phyloP scores from a whole-genome alignment of 1,284 basidiomycete species.

The Ustilago cynodontis region DNA sequence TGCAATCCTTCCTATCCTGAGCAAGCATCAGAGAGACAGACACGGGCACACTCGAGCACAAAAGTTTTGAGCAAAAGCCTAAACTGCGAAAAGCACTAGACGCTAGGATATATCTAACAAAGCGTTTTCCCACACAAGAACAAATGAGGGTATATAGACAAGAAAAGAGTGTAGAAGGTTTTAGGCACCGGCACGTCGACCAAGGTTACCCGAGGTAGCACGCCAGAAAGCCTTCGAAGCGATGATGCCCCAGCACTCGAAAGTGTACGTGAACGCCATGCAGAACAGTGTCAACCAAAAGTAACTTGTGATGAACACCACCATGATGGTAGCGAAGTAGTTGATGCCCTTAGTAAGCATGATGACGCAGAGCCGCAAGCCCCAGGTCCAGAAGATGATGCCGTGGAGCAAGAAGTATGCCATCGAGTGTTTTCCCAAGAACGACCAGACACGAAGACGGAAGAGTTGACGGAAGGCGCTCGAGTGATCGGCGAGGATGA shows the following conservation, averaged over 20 bases:
- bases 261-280: constrained; percentile 58
- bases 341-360: constrained; percentile 43
- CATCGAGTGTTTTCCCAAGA: constrained; percentile 60
- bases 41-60: no score
- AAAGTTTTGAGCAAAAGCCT: neutral
- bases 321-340: constrained; percentile 57
- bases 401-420: constrained; percentile 60
- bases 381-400: constrained; percentile 64
- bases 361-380: constrained; percentile 52
- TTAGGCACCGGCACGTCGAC: constrained; percentile 41
- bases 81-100: constrained; percentile 9
- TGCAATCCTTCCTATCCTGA: neutral
- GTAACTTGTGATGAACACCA: constrained; percentile 57
- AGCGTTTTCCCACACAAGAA: neutral
- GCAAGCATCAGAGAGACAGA: neutral
- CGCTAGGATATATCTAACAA: constrained; percentile 1
- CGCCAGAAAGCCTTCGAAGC: constrained; percentile 61
- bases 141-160: constrained; percentile 17
- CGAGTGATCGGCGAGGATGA: constrained; percentile 58
- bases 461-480: constrained; percentile 55
- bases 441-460: constrained; percentile 55
- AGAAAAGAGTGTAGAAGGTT: neutral
- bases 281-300: constrained; percentile 51
- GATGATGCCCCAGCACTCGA: constrained; percentile 61
- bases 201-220: constrained; percentile 51